Evolutionary conservation across 2,329 filamentous ascomycete species (phyloP).

Genomic region (Stachybotrys chlorohalonatus): DNA sequence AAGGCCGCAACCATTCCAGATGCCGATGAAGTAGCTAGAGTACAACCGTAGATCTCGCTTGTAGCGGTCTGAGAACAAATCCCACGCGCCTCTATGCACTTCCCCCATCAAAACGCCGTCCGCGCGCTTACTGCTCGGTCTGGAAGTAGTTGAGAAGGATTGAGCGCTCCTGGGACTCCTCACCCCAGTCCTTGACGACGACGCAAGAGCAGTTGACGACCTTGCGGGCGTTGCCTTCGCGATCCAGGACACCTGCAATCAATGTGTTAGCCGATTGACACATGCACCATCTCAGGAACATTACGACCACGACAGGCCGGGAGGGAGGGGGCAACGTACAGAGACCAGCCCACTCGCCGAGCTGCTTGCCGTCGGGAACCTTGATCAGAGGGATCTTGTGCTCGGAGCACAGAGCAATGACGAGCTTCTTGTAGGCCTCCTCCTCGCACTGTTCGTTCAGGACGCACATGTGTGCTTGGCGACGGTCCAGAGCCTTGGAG

Average conservation of each 20-base stretch:
- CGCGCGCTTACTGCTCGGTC: conserved; percentile 58
- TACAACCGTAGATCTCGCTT: conserved; percentile 30
- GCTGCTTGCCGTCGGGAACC: conserved; percentile 98
- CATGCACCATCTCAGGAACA: background rate
- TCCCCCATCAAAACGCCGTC: conserved; percentile 23
- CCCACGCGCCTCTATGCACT: conserved; percentile 24
- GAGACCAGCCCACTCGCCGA: conserved; percentile 99
- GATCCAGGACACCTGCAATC: conserved; percentile 80
- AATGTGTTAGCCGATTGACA: conserved; percentile 18
- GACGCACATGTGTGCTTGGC: conserved; percentile 99
- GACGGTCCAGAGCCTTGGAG: conserved; percentile 95
- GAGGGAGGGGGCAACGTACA: conserved; percentile 56
- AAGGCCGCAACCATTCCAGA: conserved; percentile 29
- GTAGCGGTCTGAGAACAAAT: conserved; percentile 14
- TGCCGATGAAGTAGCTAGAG: conserved; percentile 39
- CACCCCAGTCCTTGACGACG: conserved; percentile 99
- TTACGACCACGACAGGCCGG: no score
- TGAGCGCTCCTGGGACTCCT: conserved; percentile 97
- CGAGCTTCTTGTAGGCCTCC: conserved; percentile 99
- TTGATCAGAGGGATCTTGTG: conserved; percentile 99
- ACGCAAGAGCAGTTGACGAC: conserved; percentile 99
- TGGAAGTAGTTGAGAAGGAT: conserved; percentile 99
- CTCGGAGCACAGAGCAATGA: conserved; percentile 96
- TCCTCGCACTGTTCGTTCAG: conserved; percentile 99
- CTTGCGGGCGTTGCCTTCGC: conserved; percentile 98